phyloP scores from a whole-genome alignment of 2,329 filamentous ascomycete species.

The Arthrocladium fulminans region DNA sequence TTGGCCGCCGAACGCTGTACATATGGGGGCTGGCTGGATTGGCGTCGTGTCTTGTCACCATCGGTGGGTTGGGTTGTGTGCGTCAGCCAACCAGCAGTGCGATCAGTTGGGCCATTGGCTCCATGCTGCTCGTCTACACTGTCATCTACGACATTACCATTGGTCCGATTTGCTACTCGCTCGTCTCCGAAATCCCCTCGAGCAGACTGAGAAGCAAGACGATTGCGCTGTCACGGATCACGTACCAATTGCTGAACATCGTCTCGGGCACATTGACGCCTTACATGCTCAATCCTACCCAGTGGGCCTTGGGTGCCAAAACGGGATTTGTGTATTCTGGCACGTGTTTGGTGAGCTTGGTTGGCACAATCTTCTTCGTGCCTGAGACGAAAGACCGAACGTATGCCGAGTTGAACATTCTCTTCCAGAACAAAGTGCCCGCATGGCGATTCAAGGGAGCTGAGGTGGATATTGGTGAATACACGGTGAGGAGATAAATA shows the following conservation, averaged over 20 bases:
- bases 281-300: conserved; percentile 25
- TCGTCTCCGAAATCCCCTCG: conserved; percentile 47
- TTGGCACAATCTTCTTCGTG: conserved; percentile 27
- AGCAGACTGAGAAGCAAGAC: conserved; percentile 49
- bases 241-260: conserved; percentile 45
- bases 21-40: conserved; percentile 33
- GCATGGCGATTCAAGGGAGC: no score
- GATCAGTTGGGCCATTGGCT: conserved; percentile 26
- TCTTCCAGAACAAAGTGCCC: conserved; percentile 19
- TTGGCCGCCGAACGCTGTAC: conserved; percentile 36
- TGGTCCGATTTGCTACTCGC: conserved; percentile 46
- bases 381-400: conserved; percentile 20
- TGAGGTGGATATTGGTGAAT: no score
- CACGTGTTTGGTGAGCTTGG: conserved; percentile 23
- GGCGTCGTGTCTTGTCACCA: conserved; percentile 31
- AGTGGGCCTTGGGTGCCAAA: conserved; percentile 28
- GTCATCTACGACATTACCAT: conserved; percentile 49
- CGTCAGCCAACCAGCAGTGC: conserved; percentile 19
- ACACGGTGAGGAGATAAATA: no score
- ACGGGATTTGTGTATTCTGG: conserved; percentile 29
- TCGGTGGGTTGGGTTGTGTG: conserved; percentile 28
- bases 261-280: conserved; percentile 33
- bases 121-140: conserved; percentile 42
- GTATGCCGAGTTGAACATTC: conserved; percentile 14
- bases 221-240: conserved; percentile 43